A percentile compares a stretch with the other conserved stretches of the same genome.
phyloP scores from a whole-genome alignment of 768 basidiomycete genomes.

The Sporobolomyces pararoseus region DNA sequence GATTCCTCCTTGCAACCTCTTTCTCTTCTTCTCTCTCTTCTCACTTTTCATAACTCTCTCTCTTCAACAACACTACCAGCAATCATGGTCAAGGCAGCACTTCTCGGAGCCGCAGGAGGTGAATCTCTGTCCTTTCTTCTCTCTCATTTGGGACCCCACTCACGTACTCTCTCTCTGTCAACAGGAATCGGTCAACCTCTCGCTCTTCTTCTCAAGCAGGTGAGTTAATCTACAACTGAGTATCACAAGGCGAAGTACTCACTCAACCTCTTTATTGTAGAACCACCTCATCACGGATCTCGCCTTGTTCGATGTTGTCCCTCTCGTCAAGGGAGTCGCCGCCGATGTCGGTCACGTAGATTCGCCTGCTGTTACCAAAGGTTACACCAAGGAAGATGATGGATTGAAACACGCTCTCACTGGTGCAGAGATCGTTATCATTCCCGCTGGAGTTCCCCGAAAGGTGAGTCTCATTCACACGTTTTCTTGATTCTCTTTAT shows the following conservation, averaged over 20 bases:
- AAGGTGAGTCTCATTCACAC: too few species aligned
- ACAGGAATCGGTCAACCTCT: conserved; percentile 91
- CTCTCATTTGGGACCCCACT: background rate
- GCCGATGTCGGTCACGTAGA: conserved; percentile 91
- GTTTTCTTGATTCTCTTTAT: too few species aligned
- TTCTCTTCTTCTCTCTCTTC: conserved; percentile 1
- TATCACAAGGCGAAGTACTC: too few species aligned
- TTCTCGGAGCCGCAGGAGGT: conserved; percentile 73
- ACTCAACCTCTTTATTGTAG: too few species aligned
- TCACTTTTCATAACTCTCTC: conserved; percentile 1
- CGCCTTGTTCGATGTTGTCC: conserved; percentile 89
- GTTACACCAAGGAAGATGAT: conserved; percentile 69
- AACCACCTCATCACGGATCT: conserved; percentile 56
- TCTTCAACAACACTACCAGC: conserved; percentile 24
- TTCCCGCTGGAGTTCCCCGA: conserved; percentile 92
- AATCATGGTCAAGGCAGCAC: conserved; percentile 73
- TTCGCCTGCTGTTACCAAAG: conserved; percentile 76
- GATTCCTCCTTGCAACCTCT: background rate
- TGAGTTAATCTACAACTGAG: too few species aligned
- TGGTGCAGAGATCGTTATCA: conserved; percentile 85
- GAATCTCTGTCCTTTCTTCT: background rate
- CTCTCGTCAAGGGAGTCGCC: conserved; percentile 61
- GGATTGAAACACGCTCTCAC: conserved; percentile 76
- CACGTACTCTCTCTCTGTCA: background rate
- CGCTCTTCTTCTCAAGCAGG: conserved; percentile 79